phyloP scores from a whole-genome alignment of 1,284 basidiomycete genomes.

The Pisolithus thermaeus region DNA sequence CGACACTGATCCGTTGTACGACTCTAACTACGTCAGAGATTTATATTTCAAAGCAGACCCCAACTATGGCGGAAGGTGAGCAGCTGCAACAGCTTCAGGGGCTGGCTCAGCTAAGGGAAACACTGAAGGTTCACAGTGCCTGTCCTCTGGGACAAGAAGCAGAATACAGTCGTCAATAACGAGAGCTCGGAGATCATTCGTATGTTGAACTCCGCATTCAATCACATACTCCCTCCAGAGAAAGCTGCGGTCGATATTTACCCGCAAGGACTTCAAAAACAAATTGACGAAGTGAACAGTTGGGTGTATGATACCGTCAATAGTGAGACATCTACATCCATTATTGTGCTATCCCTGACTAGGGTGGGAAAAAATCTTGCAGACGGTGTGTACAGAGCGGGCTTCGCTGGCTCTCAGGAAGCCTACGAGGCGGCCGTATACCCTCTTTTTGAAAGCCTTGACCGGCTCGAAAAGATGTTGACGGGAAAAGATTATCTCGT shows the following conservation, averaged over 20 bases:
- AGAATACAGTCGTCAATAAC: constrained; percentile 89
- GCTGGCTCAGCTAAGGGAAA: neutral
- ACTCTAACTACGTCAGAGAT: constrained; percentile 71
- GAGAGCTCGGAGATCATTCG: constrained; percentile 94
- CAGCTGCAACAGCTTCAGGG: neutral
- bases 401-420: constrained; percentile 79
- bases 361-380: constrained; percentile 1
- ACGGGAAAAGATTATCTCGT: constrained; percentile 78
- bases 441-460: constrained; percentile 72
- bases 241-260: constrained; percentile 72
- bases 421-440: constrained; percentile 80
- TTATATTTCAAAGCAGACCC: constrained; percentile 79
- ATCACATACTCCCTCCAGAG: constrained; percentile 61
- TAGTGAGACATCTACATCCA: constrained; percentile 41
- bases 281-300: constrained; percentile 85
- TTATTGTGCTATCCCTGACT: neutral
- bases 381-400: constrained; percentile 87
- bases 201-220: constrained; percentile 83
- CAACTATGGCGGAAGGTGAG: constrained; percentile 59
- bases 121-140: constrained; percentile 76
- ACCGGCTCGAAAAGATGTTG: constrained; percentile 77
- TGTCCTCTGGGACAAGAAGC: constrained; percentile 93
- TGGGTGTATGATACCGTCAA: constrained; percentile 86
- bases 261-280: constrained; percentile 60
- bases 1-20: constrained; percentile 65